These are phyloP conservation scores for Alternaria brassicicola DNA, from an alignment of 2,329 filamentous ascomycete genomes.

Conservation along the genomic window DNA sequence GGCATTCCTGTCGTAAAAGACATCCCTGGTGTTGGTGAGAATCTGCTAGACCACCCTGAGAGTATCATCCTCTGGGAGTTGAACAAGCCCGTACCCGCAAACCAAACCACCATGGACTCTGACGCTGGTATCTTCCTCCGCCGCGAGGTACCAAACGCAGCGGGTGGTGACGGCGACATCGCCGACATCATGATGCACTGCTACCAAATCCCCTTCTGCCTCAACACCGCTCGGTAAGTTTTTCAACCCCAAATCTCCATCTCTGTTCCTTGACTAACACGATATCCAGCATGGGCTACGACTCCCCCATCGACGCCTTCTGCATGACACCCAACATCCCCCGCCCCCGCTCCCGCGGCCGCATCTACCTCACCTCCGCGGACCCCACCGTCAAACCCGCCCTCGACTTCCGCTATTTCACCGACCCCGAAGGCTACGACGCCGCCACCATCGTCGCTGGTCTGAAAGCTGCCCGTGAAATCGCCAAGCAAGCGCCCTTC, in stretches of 20 bases:
- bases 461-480: constrained; percentile 75
- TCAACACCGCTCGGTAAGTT: constrained; percentile 73
- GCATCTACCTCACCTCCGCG: constrained; percentile 75
- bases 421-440: constrained; percentile 83
- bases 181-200: constrained; percentile 96
- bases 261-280: constrained; percentile 10
- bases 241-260: background rate
- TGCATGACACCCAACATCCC: constrained; percentile 95
- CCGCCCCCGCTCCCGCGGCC: constrained; percentile 77
- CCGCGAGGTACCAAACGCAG: constrained; percentile 73
- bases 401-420: constrained; percentile 89
- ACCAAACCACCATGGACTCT: constrained; percentile 90
- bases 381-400: constrained; percentile 80
- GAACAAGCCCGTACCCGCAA: constrained; percentile 74
- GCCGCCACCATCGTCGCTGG: constrained; percentile 80
- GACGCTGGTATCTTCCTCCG: constrained; percentile 89
- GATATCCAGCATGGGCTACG: constrained; percentile 67
- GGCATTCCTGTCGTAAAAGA: constrained; percentile 63
- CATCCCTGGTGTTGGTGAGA: constrained; percentile 67
- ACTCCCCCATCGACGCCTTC: constrained; percentile 75
- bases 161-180: constrained; percentile 71
- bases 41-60: constrained; percentile 69
- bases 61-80: constrained; percentile 78
- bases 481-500: constrained; percentile 78
- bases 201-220: constrained; percentile 91